phyloP scores from a whole-genome alignment of 2,329 filamentous ascomycete genomes.

The Colletotrichum zoysiae region DNA sequence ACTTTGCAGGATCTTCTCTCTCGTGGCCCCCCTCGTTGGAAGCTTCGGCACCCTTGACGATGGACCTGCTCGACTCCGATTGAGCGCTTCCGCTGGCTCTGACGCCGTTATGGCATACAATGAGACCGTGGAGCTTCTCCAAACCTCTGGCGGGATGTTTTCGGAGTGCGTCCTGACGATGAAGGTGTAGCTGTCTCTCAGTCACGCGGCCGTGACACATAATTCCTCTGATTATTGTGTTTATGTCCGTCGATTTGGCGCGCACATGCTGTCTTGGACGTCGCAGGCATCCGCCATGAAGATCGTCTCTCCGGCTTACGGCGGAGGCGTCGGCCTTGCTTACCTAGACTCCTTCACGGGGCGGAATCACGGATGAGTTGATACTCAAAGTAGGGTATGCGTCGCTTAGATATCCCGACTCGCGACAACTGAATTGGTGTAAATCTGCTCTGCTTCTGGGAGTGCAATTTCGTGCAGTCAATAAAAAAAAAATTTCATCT shows the following conservation, averaged over 20 bases:
- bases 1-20: constrained; percentile 51
- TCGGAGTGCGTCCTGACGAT: background rate
- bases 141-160: constrained; percentile 14
- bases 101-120: constrained; percentile 46
- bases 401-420: no score
- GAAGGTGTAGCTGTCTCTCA: background rate
- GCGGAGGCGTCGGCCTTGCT: background rate
- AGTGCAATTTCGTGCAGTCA: no score
- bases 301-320: background rate
- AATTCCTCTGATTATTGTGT: no score
- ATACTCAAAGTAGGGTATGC: background rate
- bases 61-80: constrained; percentile 44
- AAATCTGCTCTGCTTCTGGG: no score
- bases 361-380: accelerated
- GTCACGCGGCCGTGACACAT: no score
- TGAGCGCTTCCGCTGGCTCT: constrained; percentile 44
- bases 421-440: background rate
- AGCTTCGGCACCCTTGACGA: constrained; percentile 53
- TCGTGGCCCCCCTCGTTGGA: constrained; percentile 41
- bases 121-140: constrained; percentile 45
- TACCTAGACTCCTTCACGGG: background rate
- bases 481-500: no score
- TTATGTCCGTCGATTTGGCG: background rate
- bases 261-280: no score
- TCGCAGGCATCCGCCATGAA: background rate